These are phyloP conservation scores for Nepenthes alata DNA, from an alignment of 179 eudicot genomes.

Conservation along the genomic window DNA sequence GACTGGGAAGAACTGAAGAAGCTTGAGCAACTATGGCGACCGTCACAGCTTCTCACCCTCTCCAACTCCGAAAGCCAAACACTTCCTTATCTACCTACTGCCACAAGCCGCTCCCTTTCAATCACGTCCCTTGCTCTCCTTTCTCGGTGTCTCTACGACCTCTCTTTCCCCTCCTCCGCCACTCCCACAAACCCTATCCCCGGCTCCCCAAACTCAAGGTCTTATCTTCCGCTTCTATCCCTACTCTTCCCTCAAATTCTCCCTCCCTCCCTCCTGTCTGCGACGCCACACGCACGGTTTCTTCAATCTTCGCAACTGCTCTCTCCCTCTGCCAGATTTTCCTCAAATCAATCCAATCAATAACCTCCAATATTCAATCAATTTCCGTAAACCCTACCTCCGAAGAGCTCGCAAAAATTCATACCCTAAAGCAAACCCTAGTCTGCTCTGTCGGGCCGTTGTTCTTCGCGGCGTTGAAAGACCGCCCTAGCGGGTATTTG, in stretches of 20 bases:
- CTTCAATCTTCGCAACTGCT: slow-evolving; percentile 4
- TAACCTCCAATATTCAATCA: neutral
- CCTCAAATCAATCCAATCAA: slow-evolving; percentile 1
- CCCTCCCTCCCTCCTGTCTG: slow-evolving; percentile 1
- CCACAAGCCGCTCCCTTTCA: neutral
- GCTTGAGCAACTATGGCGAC: slow-evolving; percentile 11
- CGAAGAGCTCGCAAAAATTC: slow-evolving; percentile 8
- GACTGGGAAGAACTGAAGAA: neutral
- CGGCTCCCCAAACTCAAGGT: slow-evolving; percentile 5
- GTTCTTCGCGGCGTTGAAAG: slow-evolving; percentile 37
- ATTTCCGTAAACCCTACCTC: slow-evolving; percentile 9
- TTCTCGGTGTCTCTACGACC: neutral
- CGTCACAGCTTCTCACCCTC: slow-evolving; percentile 5
- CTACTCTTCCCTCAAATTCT: slow-evolving; percentile 9
- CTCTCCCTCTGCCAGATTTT: slow-evolving; percentile 2
- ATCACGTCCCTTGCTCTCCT: neutral
- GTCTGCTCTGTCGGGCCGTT: slow-evolving; percentile 31
- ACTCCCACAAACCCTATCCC: slow-evolving; percentile 11
- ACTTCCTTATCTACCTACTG: neutral
- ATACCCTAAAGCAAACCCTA: slow-evolving; percentile 5
- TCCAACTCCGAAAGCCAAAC: slow-evolving; percentile 5
- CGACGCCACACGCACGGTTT: slow-evolving; percentile 7
- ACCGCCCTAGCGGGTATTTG: slow-evolving; percentile 19
- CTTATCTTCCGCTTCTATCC: neutral
- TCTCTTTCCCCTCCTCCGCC: slow-evolving; percentile 2